Evolutionary conservation across 2,329 filamentous ascomycete genomes (phyloP).

Genomic region (Fusarium xylarioides): DNA sequence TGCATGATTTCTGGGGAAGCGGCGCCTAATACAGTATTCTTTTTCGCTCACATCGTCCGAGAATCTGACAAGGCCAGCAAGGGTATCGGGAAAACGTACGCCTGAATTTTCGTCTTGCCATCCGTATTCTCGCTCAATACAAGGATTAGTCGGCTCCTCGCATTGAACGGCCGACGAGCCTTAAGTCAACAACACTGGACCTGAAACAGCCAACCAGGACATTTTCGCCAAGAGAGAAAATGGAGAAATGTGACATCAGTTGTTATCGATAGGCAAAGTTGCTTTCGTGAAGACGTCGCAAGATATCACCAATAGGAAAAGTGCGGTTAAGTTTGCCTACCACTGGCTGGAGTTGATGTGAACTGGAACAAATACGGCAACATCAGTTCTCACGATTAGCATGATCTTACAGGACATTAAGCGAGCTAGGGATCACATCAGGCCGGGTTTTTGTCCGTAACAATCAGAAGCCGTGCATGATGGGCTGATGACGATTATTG

Average conservation of each 20-base stretch:
- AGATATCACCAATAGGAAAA: neutral
- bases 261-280: neutral
- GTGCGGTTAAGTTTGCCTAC: neutral
- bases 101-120: neutral
- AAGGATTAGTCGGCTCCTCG: neutral
- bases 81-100: neutral
- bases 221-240: neutral
- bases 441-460: neutral
- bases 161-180: neutral
- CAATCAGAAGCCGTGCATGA: neutral
- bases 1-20: neutral
- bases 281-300: no score
- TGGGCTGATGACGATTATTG: neutral
- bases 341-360: neutral
- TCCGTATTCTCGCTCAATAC: neutral
- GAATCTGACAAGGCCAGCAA: neutral
- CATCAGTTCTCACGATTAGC: neutral
- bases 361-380: neutral
- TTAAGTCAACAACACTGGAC: neutral
- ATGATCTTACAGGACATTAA: neutral
- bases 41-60: neutral
- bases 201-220: neutral
- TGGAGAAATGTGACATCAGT: no score
- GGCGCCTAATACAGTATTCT: neutral
- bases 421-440: fast-evolving